Conservation (phyloP, 805 yeast species). For the Yueomyces sp. region DNA sequence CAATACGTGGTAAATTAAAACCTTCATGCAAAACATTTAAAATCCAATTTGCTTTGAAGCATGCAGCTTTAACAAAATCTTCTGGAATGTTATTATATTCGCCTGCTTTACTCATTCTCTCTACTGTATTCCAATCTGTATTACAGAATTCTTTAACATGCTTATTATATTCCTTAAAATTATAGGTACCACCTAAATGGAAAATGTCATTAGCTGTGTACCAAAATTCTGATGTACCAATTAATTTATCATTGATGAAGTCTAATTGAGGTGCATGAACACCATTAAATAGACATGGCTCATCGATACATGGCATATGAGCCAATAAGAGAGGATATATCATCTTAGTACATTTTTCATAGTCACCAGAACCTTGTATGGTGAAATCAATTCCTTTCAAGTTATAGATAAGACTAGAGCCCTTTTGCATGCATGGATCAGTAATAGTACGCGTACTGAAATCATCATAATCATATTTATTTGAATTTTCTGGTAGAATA, state of each 20-base stretch:
- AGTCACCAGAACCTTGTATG: conserved; percentile 66
- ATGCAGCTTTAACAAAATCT: conserved; percentile 55
- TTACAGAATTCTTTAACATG: conserved; percentile 64
- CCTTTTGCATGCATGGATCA: conserved; percentile 77
- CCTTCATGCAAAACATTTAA: conserved; percentile 84
- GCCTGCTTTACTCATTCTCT: conserved; percentile 37
- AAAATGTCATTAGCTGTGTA: conserved; percentile 90
- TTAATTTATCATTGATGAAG: conserved; percentile 65
- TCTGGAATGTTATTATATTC: conserved; percentile 43
- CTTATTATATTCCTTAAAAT: conserved; percentile 53
- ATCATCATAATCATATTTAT: conserved; percentile 34
- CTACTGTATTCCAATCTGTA: conserved; percentile 53
- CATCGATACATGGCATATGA: conserved; percentile 69
- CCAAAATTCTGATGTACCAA: conserved; percentile 96
- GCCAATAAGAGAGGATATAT: conserved; percentile 69
- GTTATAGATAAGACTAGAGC: conserved; percentile 36
- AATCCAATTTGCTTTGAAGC: conserved; percentile 95
- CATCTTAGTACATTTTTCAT: conserved; percentile 54
- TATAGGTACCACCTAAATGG: conserved; percentile 78
- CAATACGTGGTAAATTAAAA: conserved; percentile 69
- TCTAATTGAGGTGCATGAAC: conserved; percentile 86
- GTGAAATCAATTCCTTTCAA: conserved; percentile 33
- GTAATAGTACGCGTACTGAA: conserved; percentile 26
- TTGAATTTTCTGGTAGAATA: conserved; percentile 35
- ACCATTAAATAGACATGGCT: conserved; percentile 89